These are phyloP conservation scores for Sporisorium reilianum DNA, from an alignment of 1,284 basidiomycete genomes.

Conservation along the genomic window DNA sequence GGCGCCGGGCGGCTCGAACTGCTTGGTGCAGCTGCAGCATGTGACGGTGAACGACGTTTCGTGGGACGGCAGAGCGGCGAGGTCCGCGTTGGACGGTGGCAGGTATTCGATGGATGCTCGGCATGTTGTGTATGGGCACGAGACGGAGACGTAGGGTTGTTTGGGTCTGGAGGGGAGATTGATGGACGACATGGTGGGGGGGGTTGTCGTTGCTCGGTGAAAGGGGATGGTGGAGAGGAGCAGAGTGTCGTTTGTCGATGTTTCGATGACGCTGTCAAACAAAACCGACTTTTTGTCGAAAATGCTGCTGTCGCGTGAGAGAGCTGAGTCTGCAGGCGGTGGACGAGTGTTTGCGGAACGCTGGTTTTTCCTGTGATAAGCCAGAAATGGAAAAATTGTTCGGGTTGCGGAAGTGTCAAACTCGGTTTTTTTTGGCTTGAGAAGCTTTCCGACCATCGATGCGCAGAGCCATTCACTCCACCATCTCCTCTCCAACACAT, in stretches of 20 bases:
- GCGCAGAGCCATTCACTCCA: neutral
- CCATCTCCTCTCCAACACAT: neutral
- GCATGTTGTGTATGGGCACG: constrained; percentile 65
- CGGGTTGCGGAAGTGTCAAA: constrained; percentile 40
- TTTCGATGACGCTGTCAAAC: neutral
- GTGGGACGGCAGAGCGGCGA: constrained; percentile 43
- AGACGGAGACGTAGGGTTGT: constrained; percentile 56
- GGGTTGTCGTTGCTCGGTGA: neutral
- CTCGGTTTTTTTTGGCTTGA: neutral
- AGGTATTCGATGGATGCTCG: constrained; percentile 64
- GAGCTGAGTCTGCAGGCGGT: constrained; percentile 2
- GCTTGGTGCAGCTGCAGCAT: constrained; percentile 61
- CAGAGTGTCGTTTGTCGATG: neutral
- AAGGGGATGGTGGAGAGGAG: constrained; percentile 7
- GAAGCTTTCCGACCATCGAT: neutral
- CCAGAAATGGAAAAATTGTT: neutral
- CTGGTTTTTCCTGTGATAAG: no score
- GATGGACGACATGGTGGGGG: constrained; percentile 33
- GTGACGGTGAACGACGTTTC: constrained; percentile 66
- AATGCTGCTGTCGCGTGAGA: constrained; percentile 11
- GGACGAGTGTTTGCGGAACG: neutral
- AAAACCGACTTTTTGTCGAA: no score
- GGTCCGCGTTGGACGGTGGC: constrained; percentile 42
- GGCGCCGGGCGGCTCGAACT: constrained; percentile 66
- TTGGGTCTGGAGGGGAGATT: constrained; percentile 60